phyloP scores from a whole-genome alignment of 495 filamentous ascomycete genomes.

The Elasticomyces elasticus region DNA sequence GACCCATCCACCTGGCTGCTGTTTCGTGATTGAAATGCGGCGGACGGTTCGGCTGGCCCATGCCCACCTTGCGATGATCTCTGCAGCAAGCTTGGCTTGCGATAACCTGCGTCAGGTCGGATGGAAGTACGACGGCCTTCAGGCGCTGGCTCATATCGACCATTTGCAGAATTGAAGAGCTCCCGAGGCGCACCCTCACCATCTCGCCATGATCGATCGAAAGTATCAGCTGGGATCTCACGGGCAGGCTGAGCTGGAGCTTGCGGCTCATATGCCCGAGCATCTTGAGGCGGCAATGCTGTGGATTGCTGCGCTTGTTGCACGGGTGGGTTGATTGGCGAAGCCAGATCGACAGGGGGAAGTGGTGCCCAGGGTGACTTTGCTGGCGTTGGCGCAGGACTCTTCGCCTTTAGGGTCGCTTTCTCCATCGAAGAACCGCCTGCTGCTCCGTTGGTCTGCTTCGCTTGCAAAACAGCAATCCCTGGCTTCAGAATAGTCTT shows the following conservation, averaged over 20 bases:
- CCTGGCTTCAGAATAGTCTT: conserved; percentile 37
- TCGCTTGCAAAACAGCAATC: conserved; percentile 18
- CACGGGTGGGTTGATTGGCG: conserved; percentile 48
- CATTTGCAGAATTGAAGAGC: conserved; percentile 88
- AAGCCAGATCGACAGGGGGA: conserved; percentile 71
- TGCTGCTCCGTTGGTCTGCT: conserved; percentile 36
- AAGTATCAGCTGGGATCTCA: conserved; percentile 91
- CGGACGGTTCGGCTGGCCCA: conserved; percentile 78
- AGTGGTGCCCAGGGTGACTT: conserved; percentile 88
- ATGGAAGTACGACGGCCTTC: conserved; percentile 62
- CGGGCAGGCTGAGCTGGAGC: conserved; percentile 40
- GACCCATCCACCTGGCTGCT: conserved; percentile 51
- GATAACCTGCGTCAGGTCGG: conserved; percentile 53
- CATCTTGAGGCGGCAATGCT: conserved; percentile 16
- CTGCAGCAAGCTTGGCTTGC: conserved; percentile 74
- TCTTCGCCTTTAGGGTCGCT: conserved; percentile 67
- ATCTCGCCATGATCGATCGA: conserved; percentile 79
- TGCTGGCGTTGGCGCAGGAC: conserved; percentile 59
- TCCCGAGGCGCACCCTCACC: conserved; percentile 54
- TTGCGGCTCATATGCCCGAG: conserved; percentile 18
- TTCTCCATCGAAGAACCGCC: conserved; percentile 58
- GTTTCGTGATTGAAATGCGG: conserved; percentile 77
- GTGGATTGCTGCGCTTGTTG: conserved; percentile 23
- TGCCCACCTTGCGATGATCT: conserved; percentile 43
- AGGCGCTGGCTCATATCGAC: conserved; percentile 81